A percentile compares a stretch with the other conserved stretches of the same genome.
These are phyloP conservation scores for Mrakia gelida DNA, from an alignment of 768 basidiomycete genomes.

Conservation along the genomic window DNA sequence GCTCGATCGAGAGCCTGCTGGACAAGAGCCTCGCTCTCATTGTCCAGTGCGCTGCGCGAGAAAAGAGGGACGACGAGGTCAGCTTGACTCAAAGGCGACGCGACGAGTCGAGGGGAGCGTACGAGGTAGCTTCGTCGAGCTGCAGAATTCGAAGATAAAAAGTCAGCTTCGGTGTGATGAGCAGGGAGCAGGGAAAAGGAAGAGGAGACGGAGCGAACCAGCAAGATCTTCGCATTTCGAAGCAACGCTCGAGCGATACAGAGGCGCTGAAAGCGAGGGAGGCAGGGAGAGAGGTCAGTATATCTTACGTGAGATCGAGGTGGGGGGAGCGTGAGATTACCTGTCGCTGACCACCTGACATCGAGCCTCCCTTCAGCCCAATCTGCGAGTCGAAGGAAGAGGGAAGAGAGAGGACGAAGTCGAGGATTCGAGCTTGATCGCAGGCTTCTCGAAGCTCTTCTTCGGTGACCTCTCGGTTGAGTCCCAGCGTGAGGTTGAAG, in stretches of 20 bases:
- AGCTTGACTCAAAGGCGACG: too few species aligned
- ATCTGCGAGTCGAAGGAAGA: constrained; percentile 41
- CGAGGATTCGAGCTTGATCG: constrained; percentile 14
- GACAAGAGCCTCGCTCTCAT: constrained; percentile 38
- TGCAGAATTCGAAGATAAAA: background rate
- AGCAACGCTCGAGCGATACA: constrained; percentile 44
- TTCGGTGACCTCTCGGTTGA: constrained; percentile 10
- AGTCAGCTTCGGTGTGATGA: background rate
- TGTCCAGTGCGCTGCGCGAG: constrained; percentile 34
- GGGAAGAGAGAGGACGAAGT: constrained; percentile 31
- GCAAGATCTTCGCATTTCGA: constrained; percentile 41
- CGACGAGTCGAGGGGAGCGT: too few species aligned
- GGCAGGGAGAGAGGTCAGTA: background rate
- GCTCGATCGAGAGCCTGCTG: constrained; percentile 41
- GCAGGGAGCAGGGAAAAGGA: too few species aligned
- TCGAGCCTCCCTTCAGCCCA: constrained; percentile 40
- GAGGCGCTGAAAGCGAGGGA: constrained; percentile 33
- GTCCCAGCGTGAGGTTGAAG: constrained; percentile 30
- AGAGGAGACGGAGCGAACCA: constrained; percentile 33
- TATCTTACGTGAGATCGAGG: background rate
- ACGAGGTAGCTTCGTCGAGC: background rate
- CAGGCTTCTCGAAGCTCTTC: constrained; percentile 22
- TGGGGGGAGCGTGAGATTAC: constrained; percentile 1
- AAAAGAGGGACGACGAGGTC: too few species aligned
- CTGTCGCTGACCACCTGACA: constrained; percentile 43